These are phyloP conservation scores for Penicillium diatomitis DNA, from an alignment of 495 filamentous ascomycete genomes.

Conservation along the genomic window DNA sequence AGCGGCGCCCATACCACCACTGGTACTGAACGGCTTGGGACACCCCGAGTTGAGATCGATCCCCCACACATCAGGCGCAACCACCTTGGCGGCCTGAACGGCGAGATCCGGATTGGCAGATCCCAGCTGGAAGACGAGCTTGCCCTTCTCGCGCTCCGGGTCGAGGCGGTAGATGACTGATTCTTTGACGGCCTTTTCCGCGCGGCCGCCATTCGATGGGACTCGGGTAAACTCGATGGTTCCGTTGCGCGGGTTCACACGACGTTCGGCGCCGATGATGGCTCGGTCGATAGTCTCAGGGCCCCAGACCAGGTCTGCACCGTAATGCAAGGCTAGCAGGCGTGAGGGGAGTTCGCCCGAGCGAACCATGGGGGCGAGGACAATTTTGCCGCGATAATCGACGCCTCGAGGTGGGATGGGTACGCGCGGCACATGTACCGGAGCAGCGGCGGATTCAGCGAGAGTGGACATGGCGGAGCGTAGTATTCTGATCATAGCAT, in stretches of 20 bases:
- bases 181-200: conserved; percentile 45
- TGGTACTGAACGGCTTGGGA: conserved; percentile 89
- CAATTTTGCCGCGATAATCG: conserved; percentile 86
- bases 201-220: conserved; percentile 54
- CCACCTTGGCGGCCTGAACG: conserved; percentile 70
- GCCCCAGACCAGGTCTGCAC: conserved; percentile 95
- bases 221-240: conserved; percentile 76
- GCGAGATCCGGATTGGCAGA: conserved; percentile 72
- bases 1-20: conserved; percentile 90
- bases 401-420: conserved; percentile 82
- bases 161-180: conserved; percentile 78
- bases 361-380: conserved; percentile 95
- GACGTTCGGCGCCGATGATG: conserved; percentile 75
- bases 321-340: conserved; percentile 81
- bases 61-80: conserved; percentile 78
- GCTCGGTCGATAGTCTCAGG: conserved; percentile 89
- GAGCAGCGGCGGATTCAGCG: conserved; percentile 23
- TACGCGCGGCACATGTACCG: conserved; percentile 39
- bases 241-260: conserved; percentile 59
- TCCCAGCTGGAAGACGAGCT: conserved; percentile 84
- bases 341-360: conserved; percentile 89
- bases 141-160: conserved; percentile 58
- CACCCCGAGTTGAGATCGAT: conserved; percentile 97
- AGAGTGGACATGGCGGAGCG: conserved; percentile 47
- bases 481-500: conserved; percentile 39